Base-by-base conservation (phyloP, 2,329 filamentous ascomycete genomes). In the Paecilomyces sp. region DNA sequence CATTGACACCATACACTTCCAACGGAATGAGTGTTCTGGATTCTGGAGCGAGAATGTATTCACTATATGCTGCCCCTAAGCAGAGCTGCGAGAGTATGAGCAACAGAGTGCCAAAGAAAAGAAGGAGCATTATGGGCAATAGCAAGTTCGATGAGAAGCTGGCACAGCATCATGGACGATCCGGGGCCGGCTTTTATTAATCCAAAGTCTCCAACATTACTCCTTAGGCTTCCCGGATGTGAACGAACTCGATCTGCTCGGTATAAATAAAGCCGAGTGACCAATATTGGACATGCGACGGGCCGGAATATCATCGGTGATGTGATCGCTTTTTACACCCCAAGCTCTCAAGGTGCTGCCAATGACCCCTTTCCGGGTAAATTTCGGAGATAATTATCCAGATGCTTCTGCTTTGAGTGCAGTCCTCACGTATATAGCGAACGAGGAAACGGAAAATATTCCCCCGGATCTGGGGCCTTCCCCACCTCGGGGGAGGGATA, bases 1-100 rank as follows among this genome's bases (percentile, higher is more conserved):
- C 68, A 62, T 70, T 70, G 57, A 69, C 22, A 22, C 22, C 2
- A 22, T 22, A 22, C 22, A 22, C 25, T 28, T 28, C 25, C 25
- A 28, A 28, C 6, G 25, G 25, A 28, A 41, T 13, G n/a, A 13
- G 34, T 41, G 1, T 41, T 5, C 34, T 41, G 1, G 34, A 41
- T 15, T 41, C 12, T 41, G 11, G 34, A 41, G 34, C 34, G n/a
- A 41, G 34, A n/a, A 13, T 41, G n/a, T 41, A 41, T 5, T 15
- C 4, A 41, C 2, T 41, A 15, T 41, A 41, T 15, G 34, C 8
- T 41, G 34, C 34, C 4, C 12, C 34, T 15, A 41, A 41, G 34
- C 34, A 41, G 22, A 41, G 12, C 12, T 15, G 12, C 34, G 34
- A 15, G 34, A 41, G n/a, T 22, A 22, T 22, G 22, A 22, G 22